Evolutionary conservation across 2,329 filamentous ascomycete genomes (phyloP).

Genomic region (Trichophyton rubrum): DNA sequence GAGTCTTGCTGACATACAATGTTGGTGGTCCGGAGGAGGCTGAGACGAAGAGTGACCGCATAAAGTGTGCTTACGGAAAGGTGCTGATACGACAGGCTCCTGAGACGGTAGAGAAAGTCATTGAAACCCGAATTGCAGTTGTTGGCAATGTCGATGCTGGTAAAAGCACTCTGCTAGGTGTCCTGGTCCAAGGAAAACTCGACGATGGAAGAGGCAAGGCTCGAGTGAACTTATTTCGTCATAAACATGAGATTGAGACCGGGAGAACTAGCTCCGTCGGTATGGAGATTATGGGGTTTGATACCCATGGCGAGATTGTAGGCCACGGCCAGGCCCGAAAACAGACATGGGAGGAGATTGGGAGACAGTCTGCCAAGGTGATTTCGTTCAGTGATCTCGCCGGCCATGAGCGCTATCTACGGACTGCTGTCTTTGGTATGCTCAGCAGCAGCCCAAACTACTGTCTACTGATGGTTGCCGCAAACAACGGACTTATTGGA

Average conservation of each 20-base stretch:
- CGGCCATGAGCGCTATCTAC: slow-evolving; percentile 86
- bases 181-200: slow-evolving; percentile 86
- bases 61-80: slow-evolving; percentile 71
- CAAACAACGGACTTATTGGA: slow-evolving; percentile 90
- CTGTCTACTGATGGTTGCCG: slow-evolving; percentile 94
- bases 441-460: slow-evolving; percentile 93
- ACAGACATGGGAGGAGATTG: slow-evolving; percentile 95
- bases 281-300: slow-evolving; percentile 98
- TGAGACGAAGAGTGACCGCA: slow-evolving; percentile 49
- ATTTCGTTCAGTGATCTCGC: slow-evolving; percentile 94
- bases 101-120: slow-evolving; percentile 66
- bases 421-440: slow-evolving; percentile 92
- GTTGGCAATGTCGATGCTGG: slow-evolving; percentile 97
- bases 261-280: slow-evolving; percentile 92
- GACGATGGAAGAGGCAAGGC: slow-evolving; percentile 92
- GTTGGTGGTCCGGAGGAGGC: slow-evolving; percentile 68
- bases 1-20: slow-evolving; percentile 78
- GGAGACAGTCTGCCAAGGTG: slow-evolving; percentile 84
- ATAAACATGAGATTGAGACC: slow-evolving; percentile 96
- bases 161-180: slow-evolving; percentile 90
- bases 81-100: slow-evolving; percentile 68
- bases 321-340: slow-evolving; percentile 72
- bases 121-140: slow-evolving; percentile 91
- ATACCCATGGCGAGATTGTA: slow-evolving; percentile 71
- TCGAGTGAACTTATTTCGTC: slow-evolving; percentile 87